These are phyloP conservation scores for Cubamyces sp. DNA, from an alignment of 768 basidiomycete genomes.

Conservation along the genomic window DNA sequence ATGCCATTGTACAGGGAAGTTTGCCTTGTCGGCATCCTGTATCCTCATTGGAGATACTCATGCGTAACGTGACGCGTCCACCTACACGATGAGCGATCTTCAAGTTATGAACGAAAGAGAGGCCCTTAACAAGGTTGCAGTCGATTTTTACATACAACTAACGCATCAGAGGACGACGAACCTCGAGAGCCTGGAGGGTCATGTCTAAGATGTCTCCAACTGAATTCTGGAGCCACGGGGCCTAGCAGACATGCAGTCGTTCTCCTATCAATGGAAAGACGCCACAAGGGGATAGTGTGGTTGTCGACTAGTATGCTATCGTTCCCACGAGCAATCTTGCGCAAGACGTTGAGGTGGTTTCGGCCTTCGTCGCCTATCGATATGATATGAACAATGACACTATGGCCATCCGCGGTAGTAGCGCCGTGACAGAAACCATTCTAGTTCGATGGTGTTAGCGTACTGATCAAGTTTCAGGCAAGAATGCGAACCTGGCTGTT, in stretches of 20 bases:
- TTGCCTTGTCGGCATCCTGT: conserved; percentile 37
- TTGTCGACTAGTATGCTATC: conserved; percentile 26
- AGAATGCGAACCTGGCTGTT: neutral
- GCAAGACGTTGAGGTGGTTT: conserved; percentile 28
- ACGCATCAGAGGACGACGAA: neutral
- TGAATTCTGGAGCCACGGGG: neutral
- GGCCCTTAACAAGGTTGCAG: neutral
- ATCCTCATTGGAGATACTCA: neutral
- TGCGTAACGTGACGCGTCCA: no score
- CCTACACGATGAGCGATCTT: neutral
- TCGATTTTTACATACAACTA: no score
- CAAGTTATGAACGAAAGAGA: neutral
- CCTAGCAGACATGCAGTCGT: no score
- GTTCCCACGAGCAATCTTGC: conserved; percentile 28
- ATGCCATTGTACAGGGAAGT: conserved; percentile 38
- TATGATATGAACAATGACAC: neutral
- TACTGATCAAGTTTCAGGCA: neutral
- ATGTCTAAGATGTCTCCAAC: neutral
- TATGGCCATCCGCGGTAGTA: neutral
- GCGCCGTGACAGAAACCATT: neutral
- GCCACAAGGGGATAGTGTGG: conserved; percentile 34
- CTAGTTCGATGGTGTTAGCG: neutral
- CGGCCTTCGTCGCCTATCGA: neutral
- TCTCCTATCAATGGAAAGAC: neutral
- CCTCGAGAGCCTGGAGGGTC: neutral